Evolutionary conservation across 768 basidiomycete genomes (phyloP).

Genomic region (Royoungia palumana): DNA sequence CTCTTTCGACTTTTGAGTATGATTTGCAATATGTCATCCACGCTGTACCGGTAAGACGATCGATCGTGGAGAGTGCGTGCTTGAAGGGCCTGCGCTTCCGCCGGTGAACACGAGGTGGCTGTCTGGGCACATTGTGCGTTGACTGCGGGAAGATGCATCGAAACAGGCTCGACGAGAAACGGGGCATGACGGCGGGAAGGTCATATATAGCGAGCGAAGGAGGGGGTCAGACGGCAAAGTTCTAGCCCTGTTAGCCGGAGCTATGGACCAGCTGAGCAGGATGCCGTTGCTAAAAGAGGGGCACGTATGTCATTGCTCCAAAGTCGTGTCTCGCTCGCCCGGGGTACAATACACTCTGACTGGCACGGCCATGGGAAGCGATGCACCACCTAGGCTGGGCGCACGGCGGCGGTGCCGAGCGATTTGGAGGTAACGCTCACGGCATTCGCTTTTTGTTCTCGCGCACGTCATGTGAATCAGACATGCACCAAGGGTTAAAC

Average conservation of each 20-base stretch:
- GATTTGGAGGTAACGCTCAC: neutral
- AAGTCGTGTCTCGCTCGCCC: neutral
- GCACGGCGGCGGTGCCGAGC: conserved; percentile 14
- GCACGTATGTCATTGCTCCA: conserved; percentile 10
- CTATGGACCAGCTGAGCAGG: neutral
- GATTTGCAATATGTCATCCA: conserved; percentile 57
- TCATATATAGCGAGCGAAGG: conserved; percentile 26
- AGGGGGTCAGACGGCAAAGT: conserved; percentile 17
- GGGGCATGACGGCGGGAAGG: neutral
- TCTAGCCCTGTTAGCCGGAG: conserved; percentile 19
- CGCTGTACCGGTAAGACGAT: conserved; percentile 20
- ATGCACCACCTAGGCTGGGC: conserved; percentile 11
- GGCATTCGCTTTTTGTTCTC: neutral
- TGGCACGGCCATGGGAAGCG: conserved; percentile 7
- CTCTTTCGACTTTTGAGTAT: conserved; percentile 68
- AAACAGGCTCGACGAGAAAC: conserved; percentile 2
- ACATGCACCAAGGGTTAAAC: neutral
- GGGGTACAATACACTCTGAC: neutral
- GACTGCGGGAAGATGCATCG: conserved; percentile 15
- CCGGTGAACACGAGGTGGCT: neutral
- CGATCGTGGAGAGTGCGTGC: conserved; percentile 12
- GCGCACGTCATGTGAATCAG: neutral
- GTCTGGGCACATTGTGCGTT: neutral
- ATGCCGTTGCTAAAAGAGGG: conserved; percentile 14
- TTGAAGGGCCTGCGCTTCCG: conserved; percentile 5